Conservation (phyloP, 2,329 filamentous ascomycete species). For the Aspergillus intermedius region DNA sequence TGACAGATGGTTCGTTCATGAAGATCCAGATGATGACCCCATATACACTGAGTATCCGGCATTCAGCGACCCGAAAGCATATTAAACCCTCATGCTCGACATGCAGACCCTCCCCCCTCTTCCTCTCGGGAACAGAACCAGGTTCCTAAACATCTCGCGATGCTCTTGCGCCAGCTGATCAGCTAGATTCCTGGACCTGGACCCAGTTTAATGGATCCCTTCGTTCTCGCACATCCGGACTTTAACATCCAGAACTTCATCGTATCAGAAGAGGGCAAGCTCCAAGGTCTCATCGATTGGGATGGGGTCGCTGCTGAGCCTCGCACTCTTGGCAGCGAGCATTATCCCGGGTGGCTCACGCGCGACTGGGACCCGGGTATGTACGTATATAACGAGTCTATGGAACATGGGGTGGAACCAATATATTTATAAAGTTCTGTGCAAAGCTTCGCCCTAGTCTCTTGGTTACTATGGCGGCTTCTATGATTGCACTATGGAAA, state of each 20-base stretch:
- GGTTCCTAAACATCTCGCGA: constrained; percentile 1
- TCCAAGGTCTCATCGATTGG: constrained; percentile 26
- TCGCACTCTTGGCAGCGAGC: constrained; percentile 17
- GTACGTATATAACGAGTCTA: constrained; percentile 9
- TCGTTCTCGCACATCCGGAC: constrained; percentile 23
- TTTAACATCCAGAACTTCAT: constrained; percentile 27
- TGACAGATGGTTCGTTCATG: constrained; percentile 7
- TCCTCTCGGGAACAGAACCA: background rate
- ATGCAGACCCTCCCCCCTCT: background rate
- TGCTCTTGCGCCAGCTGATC: constrained; percentile 10
- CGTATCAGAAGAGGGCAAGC: constrained; percentile 20
- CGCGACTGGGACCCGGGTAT: constrained; percentile 18
- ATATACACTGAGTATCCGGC: constrained; percentile 9
- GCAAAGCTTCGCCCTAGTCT: constrained; percentile 10
- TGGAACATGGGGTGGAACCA: constrained; percentile 10
- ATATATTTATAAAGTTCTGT: constrained; percentile 11
- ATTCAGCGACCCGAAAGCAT: constrained; percentile 5
- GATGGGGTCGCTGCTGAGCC: constrained; percentile 19
- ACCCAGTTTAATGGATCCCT: constrained; percentile 1
- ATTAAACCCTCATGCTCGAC: constrained; percentile 7
- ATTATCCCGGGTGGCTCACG: constrained; percentile 17
- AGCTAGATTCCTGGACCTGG: constrained; percentile 12
- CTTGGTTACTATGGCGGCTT: constrained; percentile 8
- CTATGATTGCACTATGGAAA: background rate
- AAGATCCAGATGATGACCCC: constrained; percentile 8